A percentile compares a stretch with the other conserved stretches of the same genome.
These are phyloP conservation scores for Biscogniauxia sp. DNA, from an alignment of 2,329 filamentous ascomycete genomes.

Conservation along the genomic window DNA sequence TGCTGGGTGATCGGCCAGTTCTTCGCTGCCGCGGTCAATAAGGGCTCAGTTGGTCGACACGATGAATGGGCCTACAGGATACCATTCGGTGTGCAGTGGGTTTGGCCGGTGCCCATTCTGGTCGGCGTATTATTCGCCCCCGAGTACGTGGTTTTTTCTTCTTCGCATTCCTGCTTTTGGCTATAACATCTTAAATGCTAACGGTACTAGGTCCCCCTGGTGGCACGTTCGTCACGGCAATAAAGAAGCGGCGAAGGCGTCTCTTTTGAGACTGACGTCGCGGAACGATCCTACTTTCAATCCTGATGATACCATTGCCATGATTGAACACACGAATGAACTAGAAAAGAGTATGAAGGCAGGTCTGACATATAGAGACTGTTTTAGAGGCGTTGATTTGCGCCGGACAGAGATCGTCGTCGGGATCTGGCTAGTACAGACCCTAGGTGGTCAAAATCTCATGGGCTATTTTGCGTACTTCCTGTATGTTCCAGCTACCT, in stretches of 20 bases:
- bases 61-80: slow-evolving; percentile 37
- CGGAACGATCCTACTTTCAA: slow-evolving; percentile 28
- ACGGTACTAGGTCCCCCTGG: slow-evolving; percentile 40
- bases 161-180: slow-evolving; percentile 50
- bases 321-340: slow-evolving; percentile 39
- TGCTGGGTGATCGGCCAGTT: slow-evolving; percentile 43
- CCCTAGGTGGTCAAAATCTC: slow-evolving; percentile 46
- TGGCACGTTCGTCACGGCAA: slow-evolving; percentile 33
- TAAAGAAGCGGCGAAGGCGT: slow-evolving; percentile 30
- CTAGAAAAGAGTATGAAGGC: slow-evolving; percentile 30
- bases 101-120: slow-evolving; percentile 37
- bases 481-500: slow-evolving; percentile 21
- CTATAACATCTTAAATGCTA: slow-evolving; percentile 49
- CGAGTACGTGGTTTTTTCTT: background rate
- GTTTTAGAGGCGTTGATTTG: slow-evolving; percentile 37
- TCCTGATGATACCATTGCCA: slow-evolving; percentile 34
- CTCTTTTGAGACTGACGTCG: slow-evolving; percentile 35
- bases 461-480: slow-evolving; percentile 51
- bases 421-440: slow-evolving; percentile 48
- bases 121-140: slow-evolving; percentile 32
- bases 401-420: slow-evolving; percentile 35
- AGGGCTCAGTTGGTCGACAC: slow-evolving; percentile 28
- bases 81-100: slow-evolving; percentile 41
- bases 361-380: slow-evolving; percentile 36
- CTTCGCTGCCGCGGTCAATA: slow-evolving; percentile 35